These are phyloP conservation scores for Schizosaccharomyces cryophilus DNA, from an alignment of 805 yeast genomes.

Conservation along the genomic window DNA sequence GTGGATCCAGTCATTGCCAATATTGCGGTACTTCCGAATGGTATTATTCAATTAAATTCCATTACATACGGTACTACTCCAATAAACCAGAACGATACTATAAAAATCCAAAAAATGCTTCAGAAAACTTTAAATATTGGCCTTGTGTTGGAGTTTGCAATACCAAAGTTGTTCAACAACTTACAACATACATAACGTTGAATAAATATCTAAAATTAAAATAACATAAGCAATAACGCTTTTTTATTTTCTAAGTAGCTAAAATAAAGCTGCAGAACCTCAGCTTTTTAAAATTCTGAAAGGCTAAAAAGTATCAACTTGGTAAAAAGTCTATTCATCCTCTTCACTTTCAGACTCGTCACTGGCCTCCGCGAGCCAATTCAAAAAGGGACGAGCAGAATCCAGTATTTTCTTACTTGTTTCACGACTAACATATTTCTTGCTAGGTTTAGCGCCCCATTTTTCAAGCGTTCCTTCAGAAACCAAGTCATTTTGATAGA, in stretches of 20 bases:
- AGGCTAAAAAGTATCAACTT: too few species aligned
- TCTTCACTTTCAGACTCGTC: conserved; percentile 31
- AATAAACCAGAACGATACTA: too few species aligned
- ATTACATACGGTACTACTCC: background rate
- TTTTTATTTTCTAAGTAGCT: too few species aligned
- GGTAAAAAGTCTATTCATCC: conserved; percentile 8
- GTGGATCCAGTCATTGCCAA: background rate
- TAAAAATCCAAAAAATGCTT: background rate
- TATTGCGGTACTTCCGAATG: background rate
- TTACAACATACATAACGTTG: too few species aligned
- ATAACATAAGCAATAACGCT: too few species aligned
- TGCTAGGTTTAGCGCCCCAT: conserved; percentile 82
- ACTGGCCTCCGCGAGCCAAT: conserved; percentile 81
- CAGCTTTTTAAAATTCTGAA: too few species aligned
- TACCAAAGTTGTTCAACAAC: background rate
- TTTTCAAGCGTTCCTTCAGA: conserved; percentile 57
- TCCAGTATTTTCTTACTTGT: conserved; percentile 78
- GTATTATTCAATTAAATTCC: background rate
- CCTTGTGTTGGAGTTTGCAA: background rate
- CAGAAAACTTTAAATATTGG: background rate
- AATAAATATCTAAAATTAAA: too few species aligned
- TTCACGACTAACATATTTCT: conserved; percentile 82
- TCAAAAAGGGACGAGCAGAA: conserved; percentile 85
- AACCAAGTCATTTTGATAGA: conserved; percentile 63
- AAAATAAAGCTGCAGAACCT: too few species aligned